Evolutionary conservation across 331 rosid species (phyloP).

Genomic region (Pyrus hybrid): DNA sequence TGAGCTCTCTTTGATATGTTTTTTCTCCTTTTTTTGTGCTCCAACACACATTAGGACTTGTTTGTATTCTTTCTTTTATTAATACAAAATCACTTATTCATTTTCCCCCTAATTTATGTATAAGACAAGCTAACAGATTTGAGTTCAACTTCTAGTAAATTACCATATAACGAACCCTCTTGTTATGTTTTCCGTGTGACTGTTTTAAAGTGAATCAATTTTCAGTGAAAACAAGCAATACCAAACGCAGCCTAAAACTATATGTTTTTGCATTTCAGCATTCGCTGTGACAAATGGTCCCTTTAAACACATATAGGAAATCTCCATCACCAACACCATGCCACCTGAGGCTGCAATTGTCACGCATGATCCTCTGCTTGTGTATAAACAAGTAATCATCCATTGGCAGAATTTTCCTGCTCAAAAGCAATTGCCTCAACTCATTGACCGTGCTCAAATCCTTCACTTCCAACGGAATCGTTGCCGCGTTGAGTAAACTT

Average conservation of each 20-base stretch:
- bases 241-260: too few relatives aligned
- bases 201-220: too few relatives aligned
- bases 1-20: not conserved
- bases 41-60: not conserved
- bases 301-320: slow-evolving; percentile 63
- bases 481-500: slow-evolving; percentile 60
- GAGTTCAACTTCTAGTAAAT: not conserved
- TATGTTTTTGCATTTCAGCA: too few relatives aligned
- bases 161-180: too few relatives aligned
- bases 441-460: slow-evolving; percentile 53
- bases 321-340: slow-evolving; percentile 90
- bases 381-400: slow-evolving; percentile 48
- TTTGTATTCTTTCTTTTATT: not conserved
- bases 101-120: not conserved
- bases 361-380: slow-evolving; percentile 48
- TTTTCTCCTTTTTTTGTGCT: not conserved
- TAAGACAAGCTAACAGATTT: not conserved
- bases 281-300: slow-evolving; percentile 27
- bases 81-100: not conserved
- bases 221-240: too few relatives aligned
- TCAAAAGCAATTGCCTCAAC: slow-evolving; percentile 47
- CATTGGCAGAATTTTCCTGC: slow-evolving; percentile 44
- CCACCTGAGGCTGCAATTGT: slow-evolving; percentile 67
- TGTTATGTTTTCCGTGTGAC: too few relatives aligned
- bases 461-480: slow-evolving; percentile 70